Conservation (phyloP, 2,329 filamentous ascomycete genomes). For the Pseudogymnoascus sp. region DNA sequence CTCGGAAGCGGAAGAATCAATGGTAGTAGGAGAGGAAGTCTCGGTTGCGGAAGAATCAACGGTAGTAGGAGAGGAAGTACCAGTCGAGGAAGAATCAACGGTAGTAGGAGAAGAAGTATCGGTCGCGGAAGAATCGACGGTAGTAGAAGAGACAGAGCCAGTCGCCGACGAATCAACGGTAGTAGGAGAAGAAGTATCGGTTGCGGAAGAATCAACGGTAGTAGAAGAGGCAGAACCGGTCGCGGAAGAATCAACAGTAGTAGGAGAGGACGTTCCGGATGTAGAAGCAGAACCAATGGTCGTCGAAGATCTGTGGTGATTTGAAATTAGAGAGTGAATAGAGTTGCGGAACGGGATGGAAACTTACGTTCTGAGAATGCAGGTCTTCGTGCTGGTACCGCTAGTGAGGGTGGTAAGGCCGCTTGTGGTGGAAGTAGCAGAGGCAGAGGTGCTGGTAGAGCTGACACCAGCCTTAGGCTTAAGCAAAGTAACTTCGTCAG, state of each 20-base stretch:
- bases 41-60: background rate
- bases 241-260: background rate
- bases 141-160: background rate
- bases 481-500: constrained; percentile 35
- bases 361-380: background rate
- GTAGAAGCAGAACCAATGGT: background rate
- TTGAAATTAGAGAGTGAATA: background rate
- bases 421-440: constrained; percentile 1
- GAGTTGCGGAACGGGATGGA: background rate
- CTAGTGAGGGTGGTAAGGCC: constrained; percentile 1
- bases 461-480: constrained; percentile 21
- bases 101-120: background rate
- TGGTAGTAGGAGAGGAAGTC: background rate
- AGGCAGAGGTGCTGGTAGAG: background rate
- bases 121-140: background rate
- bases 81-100: background rate
- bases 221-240: background rate
- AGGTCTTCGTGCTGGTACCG: background rate
- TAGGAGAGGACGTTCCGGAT: background rate
- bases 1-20: background rate
- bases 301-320: background rate
- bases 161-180: background rate
- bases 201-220: background rate
- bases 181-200: background rate
- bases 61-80: background rate